phyloP scores from a whole-genome alignment of 768 basidiomycete genomes.

The Boletus subparvulus region DNA sequence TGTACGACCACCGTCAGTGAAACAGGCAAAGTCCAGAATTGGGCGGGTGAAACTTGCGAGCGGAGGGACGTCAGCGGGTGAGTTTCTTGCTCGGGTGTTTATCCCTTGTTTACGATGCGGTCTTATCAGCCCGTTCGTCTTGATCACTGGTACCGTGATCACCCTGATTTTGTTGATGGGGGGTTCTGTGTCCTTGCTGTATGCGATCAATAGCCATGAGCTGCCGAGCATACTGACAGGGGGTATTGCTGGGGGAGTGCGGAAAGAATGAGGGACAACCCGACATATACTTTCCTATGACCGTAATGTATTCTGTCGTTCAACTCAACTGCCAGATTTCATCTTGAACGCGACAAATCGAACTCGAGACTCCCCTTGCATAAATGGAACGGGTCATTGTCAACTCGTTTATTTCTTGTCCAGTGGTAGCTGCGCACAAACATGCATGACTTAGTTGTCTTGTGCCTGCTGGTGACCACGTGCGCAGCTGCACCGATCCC shows the following conservation, averaged over 20 bases:
- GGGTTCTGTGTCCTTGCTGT: slow-evolving; percentile 68
- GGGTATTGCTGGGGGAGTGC: slow-evolving; percentile 47
- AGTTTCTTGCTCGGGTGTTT: slow-evolving; percentile 30
- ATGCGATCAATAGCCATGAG: slow-evolving; percentile 55
- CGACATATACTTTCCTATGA: neutral
- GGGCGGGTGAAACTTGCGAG: slow-evolving; percentile 79
- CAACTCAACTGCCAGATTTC: neutral
- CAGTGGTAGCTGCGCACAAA: too few relatives aligned
- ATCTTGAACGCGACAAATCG: neutral
- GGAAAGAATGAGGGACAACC: slow-evolving; percentile 45
- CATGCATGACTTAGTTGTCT: too few relatives aligned
- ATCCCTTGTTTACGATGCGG: neutral
- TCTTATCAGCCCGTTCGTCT: slow-evolving; percentile 62
- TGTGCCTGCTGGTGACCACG: too few relatives aligned
- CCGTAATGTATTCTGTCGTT: slow-evolving; percentile 2
- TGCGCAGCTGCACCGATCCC: too few relatives aligned
- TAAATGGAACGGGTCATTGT: neutral
- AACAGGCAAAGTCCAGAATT: slow-evolving; percentile 56
- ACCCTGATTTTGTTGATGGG: slow-evolving; percentile 61
- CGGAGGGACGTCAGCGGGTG: slow-evolving; percentile 79
- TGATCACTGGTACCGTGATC: slow-evolving; percentile 68
- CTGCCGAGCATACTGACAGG: slow-evolving; percentile 76
- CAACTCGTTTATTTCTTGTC: too few relatives aligned
- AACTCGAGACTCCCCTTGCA: neutral
- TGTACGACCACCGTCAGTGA: slow-evolving; percentile 50